Evolutionary conservation across 352 stramenopile species (phyloP), one percentile per base, ranked within the genome.

Genomic region (Phytophthora podocarpi): DNA sequence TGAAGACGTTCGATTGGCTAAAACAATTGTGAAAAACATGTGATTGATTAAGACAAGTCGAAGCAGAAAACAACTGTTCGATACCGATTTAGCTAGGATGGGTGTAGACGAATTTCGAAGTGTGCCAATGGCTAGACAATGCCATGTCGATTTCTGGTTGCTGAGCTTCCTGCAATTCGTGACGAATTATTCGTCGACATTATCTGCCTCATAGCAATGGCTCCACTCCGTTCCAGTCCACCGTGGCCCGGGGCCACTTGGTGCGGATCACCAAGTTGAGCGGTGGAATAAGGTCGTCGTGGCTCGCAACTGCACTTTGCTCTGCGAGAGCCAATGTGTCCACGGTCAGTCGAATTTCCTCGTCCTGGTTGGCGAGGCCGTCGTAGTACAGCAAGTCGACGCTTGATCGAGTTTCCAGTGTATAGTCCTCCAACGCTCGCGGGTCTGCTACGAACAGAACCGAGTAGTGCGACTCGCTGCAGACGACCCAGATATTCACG

Each of bases 391-490:
- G 90, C 39, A 97, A 62, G 30, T 98, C 88, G 43, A 97, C 40
- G 11, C 27, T 55, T 1, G 42, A 27, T 37, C 50, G 66, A 2
- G 74, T 60, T 41, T 76, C 72, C 1, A 87, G 49, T n/a, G 74
- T 51, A 12, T 31, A 48, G 34, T 86, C 54, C 43, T 77, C 49
- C 24, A 75, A 23, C 26, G 43, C 12, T 6, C 12, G 13, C 21
- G 54, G 56, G 12, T 80, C 67, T 0, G 67, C 67, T 0, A 72
- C 70, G 43, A 97, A 97, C 15, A 98, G 59, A 31, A 96, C 87
- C 21, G 90, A 96, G 76, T 97, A 97, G 71, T 98, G 92, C 27
- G 87, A 97, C 69, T 97, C 90, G 39, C 87, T 97, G 67, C 91
- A 97, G 23, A 98, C 77, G 9, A 98, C 91, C 88, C 87, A 98